Conservation (phyloP, 345 rosid species). For the Populus nigra region DNA sequence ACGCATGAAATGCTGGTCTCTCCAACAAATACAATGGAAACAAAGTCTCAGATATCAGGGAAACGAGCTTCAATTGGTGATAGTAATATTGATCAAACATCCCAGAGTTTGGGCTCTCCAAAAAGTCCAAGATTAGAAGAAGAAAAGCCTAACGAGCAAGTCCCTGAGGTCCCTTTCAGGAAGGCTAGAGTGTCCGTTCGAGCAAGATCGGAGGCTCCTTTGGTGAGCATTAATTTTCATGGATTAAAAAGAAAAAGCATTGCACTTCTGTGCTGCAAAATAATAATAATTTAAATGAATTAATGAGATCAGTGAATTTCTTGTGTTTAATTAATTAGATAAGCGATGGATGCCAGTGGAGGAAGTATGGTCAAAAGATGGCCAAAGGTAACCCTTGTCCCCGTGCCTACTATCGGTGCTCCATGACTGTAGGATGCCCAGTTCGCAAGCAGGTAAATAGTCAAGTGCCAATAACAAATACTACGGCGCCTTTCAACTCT, state of each 20-base stretch:
- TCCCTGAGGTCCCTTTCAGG: slow-evolving; percentile 44
- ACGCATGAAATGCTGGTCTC: slow-evolving; percentile 29
- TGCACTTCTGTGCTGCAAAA: neutral
- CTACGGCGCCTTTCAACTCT: neutral
- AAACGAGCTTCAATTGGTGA: slow-evolving; percentile 31
- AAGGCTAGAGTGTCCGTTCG: slow-evolving; percentile 57
- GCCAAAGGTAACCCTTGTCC: slow-evolving; percentile 93
- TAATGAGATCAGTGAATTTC: neutral
- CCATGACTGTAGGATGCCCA: slow-evolving; percentile 69
- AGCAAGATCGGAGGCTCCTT: slow-evolving; percentile 55
- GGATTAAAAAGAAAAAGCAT: neutral
- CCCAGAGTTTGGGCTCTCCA: slow-evolving; percentile 47
- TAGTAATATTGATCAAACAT: slow-evolving; percentile 34
- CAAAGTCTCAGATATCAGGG: slow-evolving; percentile 25
- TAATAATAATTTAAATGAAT: neutral
- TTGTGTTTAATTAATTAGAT: slow-evolving; percentile 38
- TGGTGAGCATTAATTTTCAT: slow-evolving; percentile 23
- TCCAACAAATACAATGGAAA: slow-evolving; percentile 32
- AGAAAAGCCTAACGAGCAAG: slow-evolving; percentile 40
- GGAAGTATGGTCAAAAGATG: slow-evolving; percentile 91
- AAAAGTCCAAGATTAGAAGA: slow-evolving; percentile 48
- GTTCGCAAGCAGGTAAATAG: slow-evolving; percentile 82
- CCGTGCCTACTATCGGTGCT: slow-evolving; percentile 92
- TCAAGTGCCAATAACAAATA: neutral
- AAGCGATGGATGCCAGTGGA: slow-evolving; percentile 92